phyloP scores from a whole-genome alignment of 306 rosid species.

The Fragaria ananassa region DNA sequence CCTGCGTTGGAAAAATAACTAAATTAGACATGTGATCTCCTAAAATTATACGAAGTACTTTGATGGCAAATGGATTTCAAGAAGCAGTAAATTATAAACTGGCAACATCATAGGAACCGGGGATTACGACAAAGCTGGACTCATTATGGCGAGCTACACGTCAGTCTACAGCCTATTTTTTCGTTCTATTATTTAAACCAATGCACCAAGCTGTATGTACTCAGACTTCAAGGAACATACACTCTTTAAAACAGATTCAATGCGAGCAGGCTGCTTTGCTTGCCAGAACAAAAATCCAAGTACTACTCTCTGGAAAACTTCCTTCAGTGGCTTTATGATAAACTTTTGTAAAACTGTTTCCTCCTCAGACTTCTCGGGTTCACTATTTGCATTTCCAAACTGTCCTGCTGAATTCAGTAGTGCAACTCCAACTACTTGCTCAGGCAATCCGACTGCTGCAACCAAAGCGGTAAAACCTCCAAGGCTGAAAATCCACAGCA shows the following conservation, averaged over 20 bases:
- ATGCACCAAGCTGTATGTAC: too few relatives aligned
- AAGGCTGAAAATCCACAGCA: constrained; percentile 60
- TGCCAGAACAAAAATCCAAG: constrained; percentile 95
- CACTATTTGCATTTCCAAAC: constrained; percentile 56
- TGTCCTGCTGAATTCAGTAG: constrained; percentile 91
- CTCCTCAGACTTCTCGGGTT: constrained; percentile 50
- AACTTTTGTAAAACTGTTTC: constrained; percentile 61
- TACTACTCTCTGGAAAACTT: constrained; percentile 70
- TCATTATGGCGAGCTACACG: neutral
- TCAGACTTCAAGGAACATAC: constrained; percentile 33
- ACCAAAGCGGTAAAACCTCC: constrained; percentile 95
- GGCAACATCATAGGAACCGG: neutral
- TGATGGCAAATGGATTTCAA: neutral
- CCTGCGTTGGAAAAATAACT: constrained; percentile 39
- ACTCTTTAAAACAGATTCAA: constrained; percentile 74
- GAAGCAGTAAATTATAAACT: neutral
- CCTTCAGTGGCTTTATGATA: constrained; percentile 70
- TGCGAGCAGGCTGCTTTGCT: constrained; percentile 80
- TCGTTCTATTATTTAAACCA: neutral
- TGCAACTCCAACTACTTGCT: constrained; percentile 70
- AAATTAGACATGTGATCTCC: neutral
- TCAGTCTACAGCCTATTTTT: neutral
- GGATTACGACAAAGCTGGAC: neutral
- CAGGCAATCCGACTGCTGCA: constrained; percentile 67
- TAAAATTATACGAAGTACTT: neutral